These are phyloP conservation scores for Neurospora crassa DNA, from an alignment of 2,329 filamentous ascomycete species.

Conservation along the genomic window DNA sequence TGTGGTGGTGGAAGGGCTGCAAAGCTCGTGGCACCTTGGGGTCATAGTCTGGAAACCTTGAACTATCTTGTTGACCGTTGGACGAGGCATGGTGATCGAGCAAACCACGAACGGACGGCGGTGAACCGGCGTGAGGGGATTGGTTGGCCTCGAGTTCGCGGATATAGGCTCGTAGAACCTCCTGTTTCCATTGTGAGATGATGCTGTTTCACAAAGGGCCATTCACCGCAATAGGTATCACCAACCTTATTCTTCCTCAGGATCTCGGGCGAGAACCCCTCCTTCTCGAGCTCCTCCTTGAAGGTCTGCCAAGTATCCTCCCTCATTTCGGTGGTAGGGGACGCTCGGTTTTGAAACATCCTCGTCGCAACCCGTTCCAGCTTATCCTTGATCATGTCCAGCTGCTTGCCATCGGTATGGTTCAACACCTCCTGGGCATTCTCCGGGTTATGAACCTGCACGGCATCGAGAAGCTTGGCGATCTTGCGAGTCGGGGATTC, in stretches of 20 bases:
- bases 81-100: slow-evolving; percentile 33
- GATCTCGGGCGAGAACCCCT: slow-evolving; percentile 48
- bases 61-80: slow-evolving; percentile 5
- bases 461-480: slow-evolving; percentile 46
- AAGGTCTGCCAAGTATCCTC: slow-evolving; percentile 50
- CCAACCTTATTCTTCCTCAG: slow-evolving; percentile 48
- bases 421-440: slow-evolving; percentile 25
- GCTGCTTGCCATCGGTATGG: slow-evolving; percentile 28
- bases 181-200: slow-evolving; percentile 28
- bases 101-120: slow-evolving; percentile 42
- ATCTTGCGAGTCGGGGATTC: slow-evolving; percentile 42
- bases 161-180: slow-evolving; percentile 51
- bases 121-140: slow-evolving; percentile 31
- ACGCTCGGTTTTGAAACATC: slow-evolving; percentile 34
- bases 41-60: slow-evolving; percentile 21
- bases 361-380: slow-evolving; percentile 47
- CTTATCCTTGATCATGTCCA: slow-evolving; percentile 50
- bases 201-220: not conserved
- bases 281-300: slow-evolving; percentile 44
- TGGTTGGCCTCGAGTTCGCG: slow-evolving; percentile 45
- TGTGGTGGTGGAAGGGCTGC: slow-evolving; percentile 10
- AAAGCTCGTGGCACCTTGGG: slow-evolving; percentile 10
- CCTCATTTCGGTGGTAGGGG: slow-evolving; percentile 30
- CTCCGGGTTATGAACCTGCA: slow-evolving; percentile 41
- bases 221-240: slow-evolving; percentile 1